A percentile compares a stretch with the other conserved stretches of the same genome.
phyloP scores from a whole-genome alignment of 1,284 basidiomycete species.

The Farysia itapuensis region DNA sequence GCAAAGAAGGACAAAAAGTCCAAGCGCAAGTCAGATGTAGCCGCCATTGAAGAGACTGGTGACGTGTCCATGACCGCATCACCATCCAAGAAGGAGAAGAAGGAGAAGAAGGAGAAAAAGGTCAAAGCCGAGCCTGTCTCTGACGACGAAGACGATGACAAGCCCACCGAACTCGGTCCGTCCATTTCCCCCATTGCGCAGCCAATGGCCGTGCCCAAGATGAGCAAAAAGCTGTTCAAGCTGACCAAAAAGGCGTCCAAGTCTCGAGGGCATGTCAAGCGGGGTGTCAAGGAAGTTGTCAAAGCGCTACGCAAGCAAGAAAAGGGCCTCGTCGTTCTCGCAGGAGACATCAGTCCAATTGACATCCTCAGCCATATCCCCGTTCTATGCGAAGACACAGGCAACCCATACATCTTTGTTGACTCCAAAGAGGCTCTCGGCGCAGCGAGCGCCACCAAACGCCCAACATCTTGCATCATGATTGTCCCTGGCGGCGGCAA shows the following conservation, averaged over 20 bases:
- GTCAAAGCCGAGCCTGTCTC: slow-evolving; percentile 23
- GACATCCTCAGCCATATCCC: slow-evolving; percentile 98
- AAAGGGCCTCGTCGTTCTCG: slow-evolving; percentile 75
- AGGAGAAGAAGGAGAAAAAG: slow-evolving; percentile 47
- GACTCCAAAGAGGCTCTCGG: slow-evolving; percentile 73
- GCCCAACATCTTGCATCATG: slow-evolving; percentile 97
- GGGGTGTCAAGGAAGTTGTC: slow-evolving; percentile 60
- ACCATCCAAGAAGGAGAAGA: slow-evolving; percentile 42
- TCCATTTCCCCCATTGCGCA: slow-evolving; percentile 50
- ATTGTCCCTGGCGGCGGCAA: slow-evolving; percentile 68
- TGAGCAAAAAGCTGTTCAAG: slow-evolving; percentile 59
- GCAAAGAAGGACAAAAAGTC: slow-evolving; percentile 52
- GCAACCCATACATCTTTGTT: slow-evolving; percentile 80
- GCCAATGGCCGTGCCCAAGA: slow-evolving; percentile 50
- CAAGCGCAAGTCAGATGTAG: slow-evolving; percentile 38
- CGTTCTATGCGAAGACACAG: slow-evolving; percentile 88
- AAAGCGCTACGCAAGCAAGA: slow-evolving; percentile 57
- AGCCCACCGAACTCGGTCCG: slow-evolving; percentile 4
- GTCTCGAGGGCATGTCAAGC: slow-evolving; percentile 57
- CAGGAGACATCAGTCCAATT: slow-evolving; percentile 95
- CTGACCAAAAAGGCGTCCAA: slow-evolving; percentile 59
- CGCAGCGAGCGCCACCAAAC: slow-evolving; percentile 90
- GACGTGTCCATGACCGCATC: slow-evolving; percentile 15
- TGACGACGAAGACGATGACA: slow-evolving; percentile 30
- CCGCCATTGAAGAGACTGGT: slow-evolving; percentile 20